Evolutionary conservation across 2,329 filamentous ascomycete species (phyloP), one percentile per base, ranked within the genome.

Genomic region (Myriangium duriaei): DNA sequence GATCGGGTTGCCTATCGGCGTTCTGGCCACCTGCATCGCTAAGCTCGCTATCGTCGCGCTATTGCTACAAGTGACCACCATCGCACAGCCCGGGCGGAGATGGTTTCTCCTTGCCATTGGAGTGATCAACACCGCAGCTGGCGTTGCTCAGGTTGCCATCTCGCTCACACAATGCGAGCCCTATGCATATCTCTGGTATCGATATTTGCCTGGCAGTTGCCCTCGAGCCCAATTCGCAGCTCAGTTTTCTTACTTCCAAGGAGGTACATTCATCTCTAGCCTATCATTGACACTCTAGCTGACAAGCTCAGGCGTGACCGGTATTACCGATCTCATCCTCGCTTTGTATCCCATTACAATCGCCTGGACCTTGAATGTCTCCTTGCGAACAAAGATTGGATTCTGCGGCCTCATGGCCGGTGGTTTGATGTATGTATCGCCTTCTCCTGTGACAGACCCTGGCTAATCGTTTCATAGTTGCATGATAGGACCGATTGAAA

Each of bases 381-480:
- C 48, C 15, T 26, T 41, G 2, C 26, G 38, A 11, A 47, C 47
- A 3, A 51, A 49, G 35, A 37, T 52, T 11, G 52, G 50, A 4
- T 46, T 54, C 14, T 52, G 49, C 33, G 16, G 42, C 2, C 39
- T 55, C 18, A 54, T 54, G 51, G 51, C 49, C 10, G 32, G 51
- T 13, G 52, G 51, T 9, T 30, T 42, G 15, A 30, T 42, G 40
- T 42, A 4, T 26, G 21, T 26, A 7, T n/a, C 21, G 21, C 21
- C 21, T 7, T 26, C n/a, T 26, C n/a, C n/a, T 7, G n/a, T 7
- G 21, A 7, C 21, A 7, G 21, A 26, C 7, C 7, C 21, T 26
- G 21, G n/a, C 21, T 26, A n/a, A n/a, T n/a, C n/a, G n/a, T n/a
- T 26, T n/a, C 21, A n/a, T n/a, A 26, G 21, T 26, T 26, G 21